Base-by-base conservation (phyloP, 2,329 filamentous ascomycete species). In the Penicillium fuscoglaucum region DNA sequence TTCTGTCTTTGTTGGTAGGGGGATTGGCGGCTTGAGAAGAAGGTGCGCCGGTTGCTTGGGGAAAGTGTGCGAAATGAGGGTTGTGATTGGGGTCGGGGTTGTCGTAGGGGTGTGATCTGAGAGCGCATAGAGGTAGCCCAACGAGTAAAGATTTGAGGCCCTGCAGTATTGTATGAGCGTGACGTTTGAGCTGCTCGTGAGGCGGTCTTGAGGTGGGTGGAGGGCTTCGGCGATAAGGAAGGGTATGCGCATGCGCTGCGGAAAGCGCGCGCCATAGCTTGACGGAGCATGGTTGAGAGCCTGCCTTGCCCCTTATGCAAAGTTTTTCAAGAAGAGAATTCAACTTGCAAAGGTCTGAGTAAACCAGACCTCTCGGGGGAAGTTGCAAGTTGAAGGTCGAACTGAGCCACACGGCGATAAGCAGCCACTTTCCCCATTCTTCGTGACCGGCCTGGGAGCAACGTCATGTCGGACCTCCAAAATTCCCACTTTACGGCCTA, bases 1-100 rank as follows among this genome's bases (percentile, higher is more conserved):
- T 58, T 60, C 28, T 54, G 57, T 28, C 60, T 63, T 45, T 55
- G 47, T 49, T 59, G 55, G 48, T 58, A 60, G 13, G 58, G 26
- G 19, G 51, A 47, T 31, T 45, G 50, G 17, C 47, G 46, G 24
- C 31, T 49, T 10, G 49, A 56, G 31, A 53, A 52, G 37, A 64
- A 66, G 19, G 58, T 31, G 21, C 60, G 55, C 45, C n/a, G 48
- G n/a, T 40, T 37, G 12, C 4, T n/a, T 8, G 52, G 35, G 48
- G 19, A 37, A 39, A 51, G 59, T 47, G 21, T 45, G 17, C 13
- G 40, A 4, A 31, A 37, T 19, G 40, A 26, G 29, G 19, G 35
- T 7, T 43, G 35, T 35, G 28, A 28, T 17, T 17, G 24, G 12
- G 13, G 3, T 45, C 17, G 28, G 10, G 31, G 17, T 9, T 19